A percentile compares a stretch with the other conserved stretches of the same genome.
phyloP scores from a whole-genome alignment of 306 rosid species.

The Canavalia ensiformis region DNA sequence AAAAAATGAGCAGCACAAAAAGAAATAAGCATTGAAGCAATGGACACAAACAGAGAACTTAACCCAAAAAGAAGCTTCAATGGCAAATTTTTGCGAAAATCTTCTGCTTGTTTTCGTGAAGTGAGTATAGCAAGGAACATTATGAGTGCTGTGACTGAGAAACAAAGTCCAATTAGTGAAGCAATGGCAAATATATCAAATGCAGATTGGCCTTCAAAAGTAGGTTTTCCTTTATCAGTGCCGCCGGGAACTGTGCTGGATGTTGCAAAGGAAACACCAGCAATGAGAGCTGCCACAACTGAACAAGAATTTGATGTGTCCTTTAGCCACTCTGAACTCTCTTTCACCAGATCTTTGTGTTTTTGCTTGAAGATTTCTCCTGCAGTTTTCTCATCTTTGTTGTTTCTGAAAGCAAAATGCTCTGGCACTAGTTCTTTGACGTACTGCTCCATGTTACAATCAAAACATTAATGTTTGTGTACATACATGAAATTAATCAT shows the following conservation, averaged over 20 bases:
- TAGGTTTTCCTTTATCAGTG: constrained; percentile 26
- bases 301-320: constrained; percentile 49
- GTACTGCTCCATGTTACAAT: constrained; percentile 36
- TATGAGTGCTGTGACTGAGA: constrained; percentile 57
- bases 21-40: constrained; percentile 55
- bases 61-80: constrained; percentile 53
- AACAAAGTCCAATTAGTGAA: constrained; percentile 54
- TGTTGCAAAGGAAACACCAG: constrained; percentile 49
- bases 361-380: constrained; percentile 31
- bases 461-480: background rate
- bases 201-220: constrained; percentile 28
- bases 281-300: constrained; percentile 44
- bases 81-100: constrained; percentile 53
- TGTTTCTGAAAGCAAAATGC: background rate
- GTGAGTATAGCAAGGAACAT: constrained; percentile 68
- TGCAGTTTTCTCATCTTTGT: background rate
- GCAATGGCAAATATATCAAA: constrained; percentile 54
- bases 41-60: constrained; percentile 58
- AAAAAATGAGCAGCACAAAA: constrained; percentile 61
- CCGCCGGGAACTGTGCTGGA: constrained; percentile 55
- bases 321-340: constrained; percentile 34
- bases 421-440: constrained; percentile 29
- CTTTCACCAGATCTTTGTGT: background rate
- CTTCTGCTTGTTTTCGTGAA: constrained; percentile 51
- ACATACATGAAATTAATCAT: background rate